Conservation (phyloP, 2,329 filamentous ascomycete genomes). For the Tympanopsis confertula region DNA sequence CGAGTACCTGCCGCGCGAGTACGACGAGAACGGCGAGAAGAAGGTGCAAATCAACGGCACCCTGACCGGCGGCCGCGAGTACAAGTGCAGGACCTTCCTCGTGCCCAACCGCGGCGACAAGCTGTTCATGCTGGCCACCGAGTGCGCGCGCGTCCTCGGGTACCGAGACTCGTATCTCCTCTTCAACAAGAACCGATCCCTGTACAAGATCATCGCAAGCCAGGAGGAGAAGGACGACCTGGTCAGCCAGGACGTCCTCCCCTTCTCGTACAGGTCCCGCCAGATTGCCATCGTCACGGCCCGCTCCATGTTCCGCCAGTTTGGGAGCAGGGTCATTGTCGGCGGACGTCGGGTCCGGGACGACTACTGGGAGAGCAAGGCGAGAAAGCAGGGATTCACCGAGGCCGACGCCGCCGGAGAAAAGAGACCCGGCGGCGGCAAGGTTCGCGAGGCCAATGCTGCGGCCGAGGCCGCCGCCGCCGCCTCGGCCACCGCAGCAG, state of each 20-base stretch:
- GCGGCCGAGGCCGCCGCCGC: conserved; percentile 33
- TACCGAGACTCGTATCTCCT: conserved; percentile 96
- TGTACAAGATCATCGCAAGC: conserved; percentile 95
- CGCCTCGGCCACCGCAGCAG: conserved; percentile 28
- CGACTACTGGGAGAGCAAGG: conserved; percentile 98
- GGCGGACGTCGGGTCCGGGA: conserved; percentile 85
- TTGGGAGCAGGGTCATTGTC: conserved; percentile 85
- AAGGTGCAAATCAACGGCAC: conserved; percentile 81
- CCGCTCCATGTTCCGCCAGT: conserved; percentile 96
- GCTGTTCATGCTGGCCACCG: conserved; percentile 95
- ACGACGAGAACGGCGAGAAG: conserved; percentile 84
- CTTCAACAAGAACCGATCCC: conserved; percentile 95
- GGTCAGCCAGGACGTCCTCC: conserved; percentile 89
- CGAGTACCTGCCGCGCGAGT: conserved; percentile 88
- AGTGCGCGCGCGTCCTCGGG: conserved; percentile 84
- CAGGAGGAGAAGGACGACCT: conserved; percentile 94
- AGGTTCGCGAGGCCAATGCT: conserved; percentile 71
- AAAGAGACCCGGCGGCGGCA: conserved; percentile 84
- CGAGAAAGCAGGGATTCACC: conserved; percentile 92
- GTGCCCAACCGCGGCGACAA: conserved; percentile 86
- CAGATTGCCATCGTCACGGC: conserved; percentile 98
- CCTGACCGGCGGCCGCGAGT: conserved; percentile 71
- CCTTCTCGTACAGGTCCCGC: conserved; percentile 94
- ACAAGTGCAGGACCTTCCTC: conserved; percentile 84
- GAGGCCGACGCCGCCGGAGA: conserved; percentile 92